Evolutionary conservation across 495 filamentous ascomycete species (phyloP), one percentile per base, ranked within the genome.

Genomic region (Neurospora sp.): DNA sequence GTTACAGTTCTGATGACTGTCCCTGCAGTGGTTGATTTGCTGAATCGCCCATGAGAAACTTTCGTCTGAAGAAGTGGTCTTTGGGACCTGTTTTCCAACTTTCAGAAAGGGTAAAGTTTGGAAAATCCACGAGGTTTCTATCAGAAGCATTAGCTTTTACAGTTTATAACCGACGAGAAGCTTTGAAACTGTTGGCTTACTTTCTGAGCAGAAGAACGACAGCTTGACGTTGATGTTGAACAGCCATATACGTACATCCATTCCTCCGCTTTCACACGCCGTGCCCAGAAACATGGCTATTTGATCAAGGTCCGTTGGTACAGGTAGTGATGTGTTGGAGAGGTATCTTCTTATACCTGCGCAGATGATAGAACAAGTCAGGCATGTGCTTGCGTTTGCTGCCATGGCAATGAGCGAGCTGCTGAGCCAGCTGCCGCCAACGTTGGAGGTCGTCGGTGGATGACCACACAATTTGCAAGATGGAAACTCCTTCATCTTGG

Each of bases 21-120:
- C 27, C 7, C 35, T 70, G 71, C 74, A 75, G 4, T 39, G 62
- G 14, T 73, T 18, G 11, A 75, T n/a, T 1, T 73, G 62, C 16
- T 46, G 42, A 8, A 46, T 39, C 2, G 71, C 74, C 74, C 74
- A 75, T 27, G 12, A 18, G 0, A 73, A 8, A 35, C 66, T 75
- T 7, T 73, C 71, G 16, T 72, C 41, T 10, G 74, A 73, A 14
- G 27, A 41, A 3, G 71, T 73, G 16, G 37, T 23, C 0, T 16
- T 0, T 7, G 74, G 74, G 39, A 75, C 20, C 42, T 59, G 23
- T 14, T 42, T 31, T 23, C 71, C 27, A 27, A 27, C 2, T 27
- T 27, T 2, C 27, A 27, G 27, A 27, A 27, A 27, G 27, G 27
- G 27, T 27, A 27, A 27, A 2, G 27, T 27, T 14, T 70, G 27